These are phyloP conservation scores for Fusarium albidum DNA, from an alignment of 2,329 filamentous ascomycete genomes.

Conservation along the genomic window DNA sequence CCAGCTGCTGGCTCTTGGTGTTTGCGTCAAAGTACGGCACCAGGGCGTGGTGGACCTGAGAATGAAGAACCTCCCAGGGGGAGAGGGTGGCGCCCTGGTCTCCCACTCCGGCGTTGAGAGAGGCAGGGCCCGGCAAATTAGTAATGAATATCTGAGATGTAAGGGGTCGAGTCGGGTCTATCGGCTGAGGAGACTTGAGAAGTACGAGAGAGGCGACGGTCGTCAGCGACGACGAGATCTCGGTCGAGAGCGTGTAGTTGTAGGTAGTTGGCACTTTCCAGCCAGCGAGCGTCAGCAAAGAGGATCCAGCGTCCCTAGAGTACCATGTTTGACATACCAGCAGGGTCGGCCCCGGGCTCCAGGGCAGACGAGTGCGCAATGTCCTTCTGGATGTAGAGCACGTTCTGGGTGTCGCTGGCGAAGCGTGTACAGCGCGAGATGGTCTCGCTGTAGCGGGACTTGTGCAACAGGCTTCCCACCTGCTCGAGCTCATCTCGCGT, in stretches of 20 bases:
- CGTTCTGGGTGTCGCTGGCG: constrained; percentile 85
- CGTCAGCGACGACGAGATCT: constrained; percentile 81
- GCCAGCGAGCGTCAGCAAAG: constrained; percentile 23
- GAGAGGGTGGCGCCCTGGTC: constrained; percentile 79
- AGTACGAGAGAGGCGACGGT: constrained; percentile 88
- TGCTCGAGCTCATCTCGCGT: constrained; percentile 80
- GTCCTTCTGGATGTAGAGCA: constrained; percentile 92
- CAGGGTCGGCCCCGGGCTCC: constrained; percentile 57
- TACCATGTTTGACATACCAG: constrained; percentile 48
- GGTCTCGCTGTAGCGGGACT: constrained; percentile 77
- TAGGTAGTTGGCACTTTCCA: constrained; percentile 61
- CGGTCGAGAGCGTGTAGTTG: constrained; percentile 80
- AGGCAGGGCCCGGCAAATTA: constrained; percentile 85
- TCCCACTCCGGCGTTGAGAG: constrained; percentile 70
- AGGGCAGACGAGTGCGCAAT: constrained; percentile 61
- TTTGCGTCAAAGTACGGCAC: constrained; percentile 98
- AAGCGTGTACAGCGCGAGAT: constrained; percentile 88
- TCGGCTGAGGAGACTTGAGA: constrained; percentile 86
- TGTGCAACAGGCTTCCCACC: constrained; percentile 82
- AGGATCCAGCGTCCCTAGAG: neutral
- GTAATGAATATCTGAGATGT: constrained; percentile 91
- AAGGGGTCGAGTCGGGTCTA: constrained; percentile 84
- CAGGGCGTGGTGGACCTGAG: constrained; percentile 88
- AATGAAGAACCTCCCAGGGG: constrained; percentile 91
- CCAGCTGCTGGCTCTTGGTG: constrained; percentile 79